Base-by-base conservation (phyloP, 2,329 filamentous ascomycete species). In the Pseudogymnoascus sp. region DNA sequence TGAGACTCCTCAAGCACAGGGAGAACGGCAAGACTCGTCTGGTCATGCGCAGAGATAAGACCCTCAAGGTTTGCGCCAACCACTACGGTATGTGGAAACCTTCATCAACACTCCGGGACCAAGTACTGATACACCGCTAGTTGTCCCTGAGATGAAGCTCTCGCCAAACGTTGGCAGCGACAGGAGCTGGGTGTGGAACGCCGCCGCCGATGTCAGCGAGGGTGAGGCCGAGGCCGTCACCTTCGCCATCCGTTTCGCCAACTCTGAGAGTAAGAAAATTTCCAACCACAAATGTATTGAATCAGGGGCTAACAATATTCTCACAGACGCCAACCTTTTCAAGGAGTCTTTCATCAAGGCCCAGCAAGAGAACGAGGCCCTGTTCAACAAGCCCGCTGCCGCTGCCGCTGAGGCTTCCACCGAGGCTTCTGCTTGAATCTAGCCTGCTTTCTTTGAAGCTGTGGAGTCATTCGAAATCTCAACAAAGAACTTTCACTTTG, bases 31-130 rank as follows among this genome's bases (percentile, higher is more conserved):
- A 97, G 88, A 96, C 92, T 63, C 87, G 94, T 70, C 82, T 99
- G 71, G 94, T 99, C 70, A 99, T 99, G 94, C 89, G 94, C 76
- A 86, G 94, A 75, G 94, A 99, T 82, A 97, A 97, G 90, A 99
- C 94, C 64, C 86, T 97, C 80, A 99, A 99, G 85, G 94, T 99
- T 78, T 99, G 94, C 87, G 94, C 94, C 74, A 99, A 99, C 83
- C 94, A 99, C 84, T 99, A 99, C 79, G 88, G 92, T 96, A 87
- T 72, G 89, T 80, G 58, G 58, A 20, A 8, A 35, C 18, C 5
- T 35, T 22, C 35, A 12, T 35, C 33, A 28, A 36, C 30, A 35
- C 33, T 25, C 6, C 37, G 57, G 22, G 39, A 61, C 20, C 9
- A 30, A n/a, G n/a, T 35, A 41, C 65, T 68, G 68, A 67, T 62